A percentile compares a stretch with the other conserved stretches of the same genome.
These are phyloP conservation scores for Quercus agrifolia DNA, from an alignment of 306 rosid genomes.

Conservation along the genomic window DNA sequence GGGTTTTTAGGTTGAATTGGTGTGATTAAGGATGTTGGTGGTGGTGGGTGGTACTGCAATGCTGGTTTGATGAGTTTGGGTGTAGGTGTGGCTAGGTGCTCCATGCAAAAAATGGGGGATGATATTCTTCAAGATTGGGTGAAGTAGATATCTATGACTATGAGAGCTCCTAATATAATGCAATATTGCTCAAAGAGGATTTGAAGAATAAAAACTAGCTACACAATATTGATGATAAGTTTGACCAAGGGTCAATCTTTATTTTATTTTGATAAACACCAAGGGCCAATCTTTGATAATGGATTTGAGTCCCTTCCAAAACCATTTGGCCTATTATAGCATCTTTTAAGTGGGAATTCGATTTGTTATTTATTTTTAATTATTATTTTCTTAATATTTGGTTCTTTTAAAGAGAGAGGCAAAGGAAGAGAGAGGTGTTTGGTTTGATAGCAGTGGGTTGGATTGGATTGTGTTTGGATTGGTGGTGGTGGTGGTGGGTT, in stretches of 20 bases:
- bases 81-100: too few species aligned
- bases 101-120: constrained; percentile 34
- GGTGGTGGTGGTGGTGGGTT: too few species aligned
- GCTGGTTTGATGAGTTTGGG: too few species aligned
- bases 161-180: constrained; percentile 88
- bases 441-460: too few species aligned
- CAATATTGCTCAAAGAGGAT: constrained; percentile 85
- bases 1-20: too few species aligned
- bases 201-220: constrained; percentile 81
- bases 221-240: constrained; percentile 65
- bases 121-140: constrained; percentile 51
- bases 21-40: too few species aligned
- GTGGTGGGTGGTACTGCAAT: too few species aligned
- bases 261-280: too few species aligned
- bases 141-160: constrained; percentile 54
- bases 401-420: constrained; percentile 26
- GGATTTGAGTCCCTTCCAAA: constrained; percentile 87
- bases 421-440: too few species aligned
- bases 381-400: constrained; percentile 18
- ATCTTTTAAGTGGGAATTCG: constrained; percentile 25
- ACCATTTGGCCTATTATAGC: constrained; percentile 80
- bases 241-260: constrained; percentile 27
- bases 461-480: too few species aligned
- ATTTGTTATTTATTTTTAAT: constrained; percentile 21
- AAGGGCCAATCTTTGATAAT: constrained; percentile 63